Base-by-base conservation (phyloP, 257 asterid genomes). In the Lycium barbarum region DNA sequence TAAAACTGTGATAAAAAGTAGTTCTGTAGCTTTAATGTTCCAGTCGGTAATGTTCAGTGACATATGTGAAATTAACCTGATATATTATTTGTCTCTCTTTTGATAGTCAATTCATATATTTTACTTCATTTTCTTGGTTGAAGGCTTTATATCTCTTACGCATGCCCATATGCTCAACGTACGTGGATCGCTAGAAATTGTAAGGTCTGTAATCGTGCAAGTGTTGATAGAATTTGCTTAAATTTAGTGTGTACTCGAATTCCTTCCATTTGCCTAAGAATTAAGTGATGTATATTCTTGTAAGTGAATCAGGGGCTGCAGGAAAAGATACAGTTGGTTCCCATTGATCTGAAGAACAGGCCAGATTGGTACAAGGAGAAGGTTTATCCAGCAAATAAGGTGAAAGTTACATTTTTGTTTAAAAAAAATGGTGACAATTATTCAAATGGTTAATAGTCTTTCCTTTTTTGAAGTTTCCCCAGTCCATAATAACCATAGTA, bases 311-410 rank as follows among this genome's bases (percentile, higher is more conserved):
- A 95, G 99, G 99, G 93, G 33, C 87, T 95, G 86, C 97, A 94
- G 83, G 96, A 92, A 73, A 87, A 87, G 55, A 93, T 95, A 71
- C 88, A 91, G 82, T 83, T 95, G 91, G 95, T 95, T 9, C 93
- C 98, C 3, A 92, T 95, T 86, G 91, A 95, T 89, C 95, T 94
- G 71, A 87, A 91, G 84, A 90, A 94, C 89, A 91, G 94, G 90
- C 99, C 98, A 67, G 85, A 91, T 83, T 95, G 99, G 99, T 94
- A 95, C 65, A 94, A 95, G 91, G 98, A 94, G 86, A 95, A 94
- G 86, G 95, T 95, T 49, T 93, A 94, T 87, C 96, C 97, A 59
- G 88, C 91, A 88, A 93, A 94, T 86, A 94, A 94, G 98, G 98
- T 94, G 78, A 55, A 84, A 18, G 43, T 43, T 26, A 12, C 78